Base-by-base conservation (phyloP, 2,329 filamentous ascomycete species). In the Hymenoscyphus infarciens region DNA sequence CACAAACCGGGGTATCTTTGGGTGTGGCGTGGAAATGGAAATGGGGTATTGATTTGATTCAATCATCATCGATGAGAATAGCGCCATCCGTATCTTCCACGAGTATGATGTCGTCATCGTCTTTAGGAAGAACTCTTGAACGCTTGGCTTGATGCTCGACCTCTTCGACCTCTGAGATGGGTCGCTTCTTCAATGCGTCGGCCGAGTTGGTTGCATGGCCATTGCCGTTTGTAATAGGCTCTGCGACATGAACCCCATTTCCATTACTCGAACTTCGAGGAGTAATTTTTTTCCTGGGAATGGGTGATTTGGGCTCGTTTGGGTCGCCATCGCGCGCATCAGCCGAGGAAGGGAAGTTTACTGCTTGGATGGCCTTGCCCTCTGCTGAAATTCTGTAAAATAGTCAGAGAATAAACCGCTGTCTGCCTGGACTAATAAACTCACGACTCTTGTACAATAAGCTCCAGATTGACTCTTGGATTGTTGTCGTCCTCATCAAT, bases 401-500 rank as follows among this genome's bases (percentile, higher is more conserved):
- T 7, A 39, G 25, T 39, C 57, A 59, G 61, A 49, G 53, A 61
- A 19, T 66, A 65, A 60, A 11, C 15, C 16, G 38, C 29, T 59
- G 15, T 53, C 42, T 11, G 5, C 7, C 10, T 39, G 13, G 19
- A 29, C 19, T 13, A 16, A 22, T 31, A 15, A n/a, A 76, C 83
- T 60, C 80, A 88, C 84, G 82, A 79, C 74, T 87, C 82, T 69
- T 87, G 82, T 60, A 92, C 81, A 66, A 85, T 83, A 15, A 97
- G 79, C 59, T 94, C 83, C 1, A 98, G 82, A 67, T 97, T 94
- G 61, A 97, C 88, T 64, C 90, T 87, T 0, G 89, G 83, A 56
- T 85, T 81, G 0, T 88, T 82, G 52, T 91, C 88, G 60, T 93
- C 89, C 56, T 92, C 89, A 62, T 90, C 95, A n/a, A 89, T 87